A percentile compares a stretch with the other conserved stretches of the same genome.
Evolutionary conservation across 768 basidiomycete species (phyloP).

Genomic region (Lentinula raphanica): DNA sequence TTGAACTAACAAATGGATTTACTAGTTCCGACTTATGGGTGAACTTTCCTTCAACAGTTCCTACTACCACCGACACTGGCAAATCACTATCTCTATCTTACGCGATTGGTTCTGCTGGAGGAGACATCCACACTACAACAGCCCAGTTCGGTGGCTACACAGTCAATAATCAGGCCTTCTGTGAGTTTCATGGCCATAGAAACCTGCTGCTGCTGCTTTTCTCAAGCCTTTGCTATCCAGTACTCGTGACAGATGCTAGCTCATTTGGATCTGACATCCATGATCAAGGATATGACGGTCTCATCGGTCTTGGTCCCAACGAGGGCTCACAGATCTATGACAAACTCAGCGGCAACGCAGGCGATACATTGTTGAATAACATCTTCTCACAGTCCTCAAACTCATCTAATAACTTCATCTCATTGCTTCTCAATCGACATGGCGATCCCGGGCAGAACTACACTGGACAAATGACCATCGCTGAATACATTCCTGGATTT

Average conservation of each 20-base stretch:
- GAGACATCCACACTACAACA: slow-evolving; percentile 49
- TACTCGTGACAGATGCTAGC: slow-evolving; percentile 58
- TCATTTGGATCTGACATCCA: slow-evolving; percentile 59
- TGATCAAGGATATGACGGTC: slow-evolving; percentile 60
- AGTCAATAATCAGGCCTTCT: slow-evolving; percentile 60
- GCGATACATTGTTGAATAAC: slow-evolving; percentile 56
- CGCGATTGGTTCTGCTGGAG: slow-evolving; percentile 64
- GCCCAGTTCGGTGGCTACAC: slow-evolving; percentile 53
- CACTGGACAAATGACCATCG: slow-evolving; percentile 66
- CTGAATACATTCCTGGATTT: slow-evolving; percentile 57
- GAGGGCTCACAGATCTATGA: slow-evolving; percentile 58
- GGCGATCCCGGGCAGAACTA: slow-evolving; percentile 42
- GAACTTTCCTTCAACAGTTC: slow-evolving; percentile 26
- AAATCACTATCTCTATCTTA: slow-evolving; percentile 53
- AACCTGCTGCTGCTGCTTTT: neutral
- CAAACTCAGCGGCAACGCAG: slow-evolving; percentile 43
- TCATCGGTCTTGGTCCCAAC: slow-evolving; percentile 78
- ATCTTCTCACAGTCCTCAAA: slow-evolving; percentile 55
- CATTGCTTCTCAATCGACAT: slow-evolving; percentile 59
- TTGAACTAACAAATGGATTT: neutral
- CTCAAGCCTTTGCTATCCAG: slow-evolving; percentile 26
- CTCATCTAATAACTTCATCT: slow-evolving; percentile 57
- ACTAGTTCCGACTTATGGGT: slow-evolving; percentile 79
- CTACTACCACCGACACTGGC: slow-evolving; percentile 40
- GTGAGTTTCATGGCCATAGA: slow-evolving; percentile 36